phyloP scores from a whole-genome alignment of 78 protist species.

The Pigoraptor vietnamica region DNA sequence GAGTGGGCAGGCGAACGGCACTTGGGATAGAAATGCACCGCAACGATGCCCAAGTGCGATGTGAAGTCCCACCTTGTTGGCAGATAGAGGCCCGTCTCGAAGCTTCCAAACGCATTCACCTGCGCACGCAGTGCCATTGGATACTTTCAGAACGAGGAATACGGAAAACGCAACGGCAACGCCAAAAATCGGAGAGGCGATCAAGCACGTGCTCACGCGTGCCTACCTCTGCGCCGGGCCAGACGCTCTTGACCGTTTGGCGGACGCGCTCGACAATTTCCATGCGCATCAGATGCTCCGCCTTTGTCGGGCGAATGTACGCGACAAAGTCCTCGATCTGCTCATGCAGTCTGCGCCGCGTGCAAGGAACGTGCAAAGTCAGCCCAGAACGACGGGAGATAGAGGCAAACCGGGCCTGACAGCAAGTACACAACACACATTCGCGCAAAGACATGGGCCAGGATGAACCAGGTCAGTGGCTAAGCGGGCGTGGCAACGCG shows the following conservation, averaged over 20 bases:
- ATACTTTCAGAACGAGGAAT: not conserved
- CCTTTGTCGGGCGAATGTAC: not conserved
- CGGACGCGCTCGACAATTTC: not conserved
- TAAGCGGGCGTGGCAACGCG: not conserved
- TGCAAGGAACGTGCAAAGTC: not conserved
- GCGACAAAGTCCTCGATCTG: constrained; percentile 7
- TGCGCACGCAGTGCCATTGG: not conserved
- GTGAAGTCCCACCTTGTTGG: constrained; percentile 13
- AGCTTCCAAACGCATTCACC: constrained; percentile 30
- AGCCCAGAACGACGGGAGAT: not conserved
- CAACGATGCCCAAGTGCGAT: too few relatives aligned
- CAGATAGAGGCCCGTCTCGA: constrained; percentile 19
- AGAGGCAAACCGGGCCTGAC: too few relatives aligned
- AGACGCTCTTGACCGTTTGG: not conserved
- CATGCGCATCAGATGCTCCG: not conserved
- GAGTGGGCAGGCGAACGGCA: too few relatives aligned
- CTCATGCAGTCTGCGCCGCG: not conserved
- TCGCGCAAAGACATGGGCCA: too few relatives aligned
- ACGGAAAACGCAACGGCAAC: not conserved
- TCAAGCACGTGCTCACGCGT: not conserved
- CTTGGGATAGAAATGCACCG: too few relatives aligned
- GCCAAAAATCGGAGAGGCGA: not conserved
- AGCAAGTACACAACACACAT: too few relatives aligned
- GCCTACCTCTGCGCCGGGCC: not conserved
- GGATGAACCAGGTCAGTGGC: not conserved